A percentile compares a stretch with the other conserved stretches of the same genome.
Evolutionary conservation across 345 rosid genomes (phyloP).

Genomic region (Reutealis trisperma): DNA sequence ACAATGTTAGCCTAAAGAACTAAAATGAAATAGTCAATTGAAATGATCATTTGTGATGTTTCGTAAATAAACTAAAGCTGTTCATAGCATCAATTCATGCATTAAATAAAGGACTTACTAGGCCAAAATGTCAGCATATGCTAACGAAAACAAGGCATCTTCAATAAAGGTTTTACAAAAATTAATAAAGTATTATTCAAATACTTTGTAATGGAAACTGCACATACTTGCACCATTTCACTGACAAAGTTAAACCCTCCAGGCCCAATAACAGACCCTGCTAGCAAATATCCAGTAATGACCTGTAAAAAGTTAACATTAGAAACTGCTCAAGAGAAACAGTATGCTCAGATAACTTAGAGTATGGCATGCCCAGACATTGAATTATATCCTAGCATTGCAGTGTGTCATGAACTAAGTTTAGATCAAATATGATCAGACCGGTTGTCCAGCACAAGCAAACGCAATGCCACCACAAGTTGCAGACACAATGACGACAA

Average conservation of each 20-base stretch:
- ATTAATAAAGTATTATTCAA: not conserved
- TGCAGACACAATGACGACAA: constrained; percentile 95
- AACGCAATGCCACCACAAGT: constrained; percentile 99
- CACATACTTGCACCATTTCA: constrained; percentile 96
- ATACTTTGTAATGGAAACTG: constrained; percentile 14
- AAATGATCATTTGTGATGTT: not conserved
- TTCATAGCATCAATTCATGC: not conserved
- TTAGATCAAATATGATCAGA: constrained; percentile 37
- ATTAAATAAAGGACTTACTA: not conserved
- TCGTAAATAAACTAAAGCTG: not conserved
- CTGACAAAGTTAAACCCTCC: constrained; percentile 93
- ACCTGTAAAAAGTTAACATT: constrained; percentile 49
- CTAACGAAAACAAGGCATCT: not conserved
- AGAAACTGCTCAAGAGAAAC: constrained; percentile 17
- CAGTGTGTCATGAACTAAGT: constrained; percentile 22
- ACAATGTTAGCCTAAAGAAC: not conserved
- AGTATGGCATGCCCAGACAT: constrained; percentile 11
- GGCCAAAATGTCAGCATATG: too few relatives aligned
- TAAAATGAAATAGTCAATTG: not conserved
- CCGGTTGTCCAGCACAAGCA: constrained; percentile 99
- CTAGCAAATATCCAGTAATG: constrained; percentile 89
- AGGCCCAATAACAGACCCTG: constrained; percentile 91
- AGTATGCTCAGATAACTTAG: not conserved
- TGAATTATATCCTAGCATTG: constrained; percentile 22
- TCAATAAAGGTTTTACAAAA: not conserved